Conservation (phyloP, 164 flowering plant genomes). For the Houttuynia cordata region DNA sequence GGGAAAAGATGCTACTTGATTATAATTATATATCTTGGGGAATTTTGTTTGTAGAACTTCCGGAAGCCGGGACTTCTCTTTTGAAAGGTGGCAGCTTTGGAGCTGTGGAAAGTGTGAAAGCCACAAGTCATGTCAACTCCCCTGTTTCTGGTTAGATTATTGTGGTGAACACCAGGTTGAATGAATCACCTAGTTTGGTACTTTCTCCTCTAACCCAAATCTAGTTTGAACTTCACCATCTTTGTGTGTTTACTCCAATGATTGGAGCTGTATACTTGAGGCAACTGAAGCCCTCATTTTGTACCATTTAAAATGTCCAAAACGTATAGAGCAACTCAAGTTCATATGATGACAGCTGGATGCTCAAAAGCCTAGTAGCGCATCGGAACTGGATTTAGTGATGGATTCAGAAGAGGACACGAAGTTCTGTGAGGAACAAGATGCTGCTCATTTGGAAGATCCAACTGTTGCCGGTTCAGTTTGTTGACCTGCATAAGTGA, state of each 20-base stretch:
- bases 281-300: too few species aligned
- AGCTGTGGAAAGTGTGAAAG: slow-evolving; percentile 98
- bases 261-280: too few species aligned
- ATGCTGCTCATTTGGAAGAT: slow-evolving; percentile 41
- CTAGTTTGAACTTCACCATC: too few species aligned
- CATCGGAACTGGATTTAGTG: slow-evolving; percentile 59
- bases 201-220: background rate
- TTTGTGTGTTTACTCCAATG: too few species aligned
- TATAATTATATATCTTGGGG: slow-evolving; percentile 26
- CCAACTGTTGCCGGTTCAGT: too few species aligned
- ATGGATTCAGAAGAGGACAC: slow-evolving; percentile 71
- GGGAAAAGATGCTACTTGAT: too few species aligned
- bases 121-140: slow-evolving; percentile 92
- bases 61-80: slow-evolving; percentile 50
- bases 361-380: slow-evolving; percentile 80
- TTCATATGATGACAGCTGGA: slow-evolving; percentile 94
- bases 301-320: too few species aligned
- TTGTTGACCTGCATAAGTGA: too few species aligned
- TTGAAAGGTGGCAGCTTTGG: slow-evolving; percentile 56
- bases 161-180: slow-evolving; percentile 70
- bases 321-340: slow-evolving; percentile 47
- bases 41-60: slow-evolving; percentile 92
- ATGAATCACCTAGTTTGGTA: slow-evolving; percentile 72
- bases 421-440: slow-evolving; percentile 89
- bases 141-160: slow-evolving; percentile 88